Evolutionary conservation across 2,329 filamentous ascomycete species (phyloP).

Genomic region (Neofusicoccum ribis): DNA sequence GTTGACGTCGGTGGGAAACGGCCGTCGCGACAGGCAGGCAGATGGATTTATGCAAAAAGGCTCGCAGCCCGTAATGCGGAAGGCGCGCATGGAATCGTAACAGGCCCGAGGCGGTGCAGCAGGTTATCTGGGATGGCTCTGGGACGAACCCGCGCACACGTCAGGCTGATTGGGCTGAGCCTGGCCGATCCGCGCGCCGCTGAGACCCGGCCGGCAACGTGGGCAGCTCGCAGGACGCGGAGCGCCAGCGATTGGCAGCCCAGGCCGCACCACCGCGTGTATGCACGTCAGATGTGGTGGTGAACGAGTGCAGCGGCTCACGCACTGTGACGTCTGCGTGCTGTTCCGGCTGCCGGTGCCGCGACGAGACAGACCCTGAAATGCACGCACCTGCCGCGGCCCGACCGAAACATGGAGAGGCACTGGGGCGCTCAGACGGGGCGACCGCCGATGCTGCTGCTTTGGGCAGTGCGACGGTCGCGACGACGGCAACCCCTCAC

Average conservation of each 20-base stretch:
- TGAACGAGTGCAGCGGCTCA: background rate
- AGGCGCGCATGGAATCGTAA: background rate
- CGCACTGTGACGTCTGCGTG: slow-evolving; percentile 2
- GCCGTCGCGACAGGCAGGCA: background rate
- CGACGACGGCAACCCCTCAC: background rate
- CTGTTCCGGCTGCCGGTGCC: slow-evolving; percentile 1
- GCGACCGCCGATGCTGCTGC: background rate
- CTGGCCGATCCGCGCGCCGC: background rate
- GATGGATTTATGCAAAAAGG: slow-evolving; percentile 5
- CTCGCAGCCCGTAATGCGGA: background rate
- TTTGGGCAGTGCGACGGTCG: background rate
- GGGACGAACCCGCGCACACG: background rate
- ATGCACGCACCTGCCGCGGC: background rate
- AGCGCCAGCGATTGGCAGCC: slow-evolving; percentile 3
- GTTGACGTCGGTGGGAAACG: background rate
- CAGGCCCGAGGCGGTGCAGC: background rate
- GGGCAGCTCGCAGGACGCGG: slow-evolving; percentile 5
- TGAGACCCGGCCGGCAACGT: background rate
- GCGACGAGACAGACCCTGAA: slow-evolving; percentile 6
- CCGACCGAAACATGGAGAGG: background rate
- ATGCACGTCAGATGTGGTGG: slow-evolving; percentile 12
- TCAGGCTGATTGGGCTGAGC: slow-evolving; percentile 7
- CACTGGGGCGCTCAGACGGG: background rate
- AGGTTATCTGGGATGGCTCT: slow-evolving; percentile 2
- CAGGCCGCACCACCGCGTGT: background rate